Conservation (phyloP, 225 moss, liverwort and hornwort genomes). For the Rhytidiadelphus loreus region DNA sequence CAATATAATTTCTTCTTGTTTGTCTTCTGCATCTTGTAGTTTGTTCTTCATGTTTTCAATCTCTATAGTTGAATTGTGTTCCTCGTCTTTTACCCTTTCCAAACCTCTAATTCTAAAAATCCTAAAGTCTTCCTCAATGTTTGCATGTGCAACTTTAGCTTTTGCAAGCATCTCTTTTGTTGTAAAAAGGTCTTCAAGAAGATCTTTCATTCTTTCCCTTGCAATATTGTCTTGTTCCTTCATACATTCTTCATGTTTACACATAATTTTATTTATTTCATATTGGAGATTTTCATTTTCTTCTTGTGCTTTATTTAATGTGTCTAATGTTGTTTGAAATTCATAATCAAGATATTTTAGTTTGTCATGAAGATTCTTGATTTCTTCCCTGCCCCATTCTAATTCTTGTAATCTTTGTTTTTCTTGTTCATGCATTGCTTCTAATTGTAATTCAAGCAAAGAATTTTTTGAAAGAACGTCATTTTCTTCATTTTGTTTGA, state of each 20-base stretch:
- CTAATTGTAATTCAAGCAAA: not conserved
- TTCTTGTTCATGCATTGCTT: not conserved
- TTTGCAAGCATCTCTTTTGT: conserved; percentile 22
- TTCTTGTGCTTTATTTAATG: not conserved
- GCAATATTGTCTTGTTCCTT: not conserved
- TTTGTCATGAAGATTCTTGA: not conserved
- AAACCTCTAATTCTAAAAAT: not conserved
- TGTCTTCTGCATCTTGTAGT: conserved; percentile 11
- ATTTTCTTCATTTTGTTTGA: not conserved
- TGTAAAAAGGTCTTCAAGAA: conserved; percentile 2
- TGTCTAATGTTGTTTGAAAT: not conserved
- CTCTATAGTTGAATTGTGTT: not conserved
- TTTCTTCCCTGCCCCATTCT: not conserved
- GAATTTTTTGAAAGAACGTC: not conserved
- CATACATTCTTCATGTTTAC: not conserved
- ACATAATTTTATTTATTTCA: not conserved
- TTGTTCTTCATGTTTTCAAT: conserved; percentile 16
- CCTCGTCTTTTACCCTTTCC: not conserved
- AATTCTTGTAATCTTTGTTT: not conserved
- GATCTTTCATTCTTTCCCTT: not conserved
- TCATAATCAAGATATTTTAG: not conserved
- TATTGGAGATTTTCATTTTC: conserved; percentile 1
- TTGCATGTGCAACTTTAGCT: not conserved
- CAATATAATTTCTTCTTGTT: conserved; percentile 13
- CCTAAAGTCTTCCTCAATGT: conserved; percentile 1